These are phyloP conservation scores for Tetrapisispora arboricola DNA, from an alignment of 805 yeast species.

Conservation along the genomic window DNA sequence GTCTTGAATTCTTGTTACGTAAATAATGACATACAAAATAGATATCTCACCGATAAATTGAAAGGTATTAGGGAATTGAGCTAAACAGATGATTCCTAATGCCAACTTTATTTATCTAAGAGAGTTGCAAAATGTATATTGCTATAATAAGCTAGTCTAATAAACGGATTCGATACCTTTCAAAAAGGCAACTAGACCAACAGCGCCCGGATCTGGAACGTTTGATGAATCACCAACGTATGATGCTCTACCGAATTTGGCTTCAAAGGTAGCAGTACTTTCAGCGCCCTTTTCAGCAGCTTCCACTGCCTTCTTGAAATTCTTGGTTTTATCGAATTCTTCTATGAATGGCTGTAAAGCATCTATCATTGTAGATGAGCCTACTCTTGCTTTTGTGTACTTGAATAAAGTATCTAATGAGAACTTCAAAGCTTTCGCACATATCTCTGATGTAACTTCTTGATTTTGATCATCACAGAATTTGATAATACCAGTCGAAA, in stretches of 20 bases:
- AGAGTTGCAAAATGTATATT: too few species aligned
- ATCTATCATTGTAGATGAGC: conserved; percentile 84
- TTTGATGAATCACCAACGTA: conserved; percentile 69
- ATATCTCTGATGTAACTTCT: conserved; percentile 24
- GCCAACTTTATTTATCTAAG: too few species aligned
- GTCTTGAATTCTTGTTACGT: neutral
- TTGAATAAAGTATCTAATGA: conserved; percentile 70
- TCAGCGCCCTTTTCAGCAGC: conserved; percentile 74
- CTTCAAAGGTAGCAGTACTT: conserved; percentile 60
- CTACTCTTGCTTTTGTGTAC: conserved; percentile 81
- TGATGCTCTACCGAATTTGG: conserved; percentile 89
- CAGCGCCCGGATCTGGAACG: conserved; percentile 91
- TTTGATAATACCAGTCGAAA: conserved; percentile 43
- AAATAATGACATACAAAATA: neutral
- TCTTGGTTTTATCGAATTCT: conserved; percentile 40
- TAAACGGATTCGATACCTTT: conserved; percentile 28
- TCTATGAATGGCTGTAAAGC: conserved; percentile 81
- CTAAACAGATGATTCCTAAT: too few species aligned
- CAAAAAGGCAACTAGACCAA: conserved; percentile 57
- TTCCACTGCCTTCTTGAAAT: conserved; percentile 47
- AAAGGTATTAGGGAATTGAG: too few species aligned
- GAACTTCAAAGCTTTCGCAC: conserved; percentile 40
- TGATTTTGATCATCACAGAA: conserved; percentile 17
- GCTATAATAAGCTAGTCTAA: too few species aligned
- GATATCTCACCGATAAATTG: neutral